Conservation (phyloP, 805 yeast species). For the Kluyveromyces starmeri region DNA sequence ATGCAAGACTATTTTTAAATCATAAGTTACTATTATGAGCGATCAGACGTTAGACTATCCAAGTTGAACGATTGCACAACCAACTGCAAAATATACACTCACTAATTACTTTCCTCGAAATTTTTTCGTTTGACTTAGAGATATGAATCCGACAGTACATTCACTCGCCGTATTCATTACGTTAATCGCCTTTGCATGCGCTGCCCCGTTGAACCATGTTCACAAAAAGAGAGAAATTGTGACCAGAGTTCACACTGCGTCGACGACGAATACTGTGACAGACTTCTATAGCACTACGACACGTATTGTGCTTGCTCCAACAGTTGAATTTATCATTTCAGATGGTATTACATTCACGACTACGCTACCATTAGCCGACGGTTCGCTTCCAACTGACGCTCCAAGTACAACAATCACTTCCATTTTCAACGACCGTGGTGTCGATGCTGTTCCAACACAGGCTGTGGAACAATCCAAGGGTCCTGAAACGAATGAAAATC, state of each 20-base stretch:
- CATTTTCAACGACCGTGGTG: neutral
- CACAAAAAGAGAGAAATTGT: slow-evolving; percentile 33
- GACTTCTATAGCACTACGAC: slow-evolving; percentile 35
- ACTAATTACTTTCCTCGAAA: too few species aligned
- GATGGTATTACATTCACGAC: slow-evolving; percentile 32
- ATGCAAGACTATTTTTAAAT: too few species aligned
- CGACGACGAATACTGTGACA: slow-evolving; percentile 38
- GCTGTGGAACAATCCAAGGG: slow-evolving; percentile 2
- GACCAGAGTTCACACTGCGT: slow-evolving; percentile 50
- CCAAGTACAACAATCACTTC: slow-evolving; percentile 31
- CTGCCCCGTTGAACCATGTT: slow-evolving; percentile 16
- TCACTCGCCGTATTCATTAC: neutral
- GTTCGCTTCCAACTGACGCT: slow-evolving; percentile 28
- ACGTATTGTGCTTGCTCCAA: slow-evolving; percentile 32
- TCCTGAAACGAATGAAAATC: neutral
- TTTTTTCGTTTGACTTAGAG: too few species aligned
- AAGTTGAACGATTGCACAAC: too few species aligned
- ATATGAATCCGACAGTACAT: too few species aligned
- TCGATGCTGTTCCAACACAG: slow-evolving; percentile 8
- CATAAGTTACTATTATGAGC: too few species aligned
- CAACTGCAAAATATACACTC: too few species aligned
- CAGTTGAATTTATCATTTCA: slow-evolving; percentile 32
- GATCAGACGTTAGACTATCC: too few species aligned
- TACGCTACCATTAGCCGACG: slow-evolving; percentile 26
- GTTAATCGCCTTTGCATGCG: slow-evolving; percentile 8